Base-by-base conservation (phyloP, 2,329 filamentous ascomycete genomes). In the Chrysoporthe austroafricana region DNA sequence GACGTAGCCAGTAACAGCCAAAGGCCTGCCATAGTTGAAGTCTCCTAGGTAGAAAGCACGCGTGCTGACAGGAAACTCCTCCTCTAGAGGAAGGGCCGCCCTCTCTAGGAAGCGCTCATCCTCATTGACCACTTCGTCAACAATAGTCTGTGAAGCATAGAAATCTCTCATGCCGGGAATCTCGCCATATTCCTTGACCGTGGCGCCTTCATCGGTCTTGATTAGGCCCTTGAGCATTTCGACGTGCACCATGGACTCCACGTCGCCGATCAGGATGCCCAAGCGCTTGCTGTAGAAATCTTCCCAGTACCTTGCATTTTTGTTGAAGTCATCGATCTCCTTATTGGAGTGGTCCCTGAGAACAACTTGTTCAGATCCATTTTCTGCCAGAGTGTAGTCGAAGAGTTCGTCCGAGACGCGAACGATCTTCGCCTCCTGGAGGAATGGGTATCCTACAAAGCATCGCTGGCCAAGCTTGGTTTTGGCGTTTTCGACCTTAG, bases 11-110 rank as follows among this genome's bases (percentile, higher is more conserved):
- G 87, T 86, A 32, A 99, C 89, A 76, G 96, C 90, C n/a, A 97
- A 82, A 3, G 96, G 95, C 48, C 94, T 88, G 18, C 96, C 96
- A 74, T 97, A 98, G 64, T 93, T 93, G 79, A 91, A 96, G 48
- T 97, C 94, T 59, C 96, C 96, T 2, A 99, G 82, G 83, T 97
- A 98, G 81, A 99, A 99, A 0, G 92, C 94, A 66, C 90, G 88
- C 1, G 93, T 92, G 50, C 89, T 90, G 66, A 90, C 80, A 0
- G 96, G 94, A 71, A 97, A 98, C 75, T 99, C 96, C 77, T 97
- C 90, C 72, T 94, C 91, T 44, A 99, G 90, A 0, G 95, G 91
- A 5, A 97, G 76, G n/a, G 96, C 94, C 14, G 86, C 90, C 74
- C 90, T 91, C 80, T 99, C 96, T 64, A 98, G 87, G 80, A 99